These are phyloP conservation scores for Backusella australiensis DNA, from an alignment of 192 early-diverging fungal genomes.

Conservation along the genomic window DNA sequence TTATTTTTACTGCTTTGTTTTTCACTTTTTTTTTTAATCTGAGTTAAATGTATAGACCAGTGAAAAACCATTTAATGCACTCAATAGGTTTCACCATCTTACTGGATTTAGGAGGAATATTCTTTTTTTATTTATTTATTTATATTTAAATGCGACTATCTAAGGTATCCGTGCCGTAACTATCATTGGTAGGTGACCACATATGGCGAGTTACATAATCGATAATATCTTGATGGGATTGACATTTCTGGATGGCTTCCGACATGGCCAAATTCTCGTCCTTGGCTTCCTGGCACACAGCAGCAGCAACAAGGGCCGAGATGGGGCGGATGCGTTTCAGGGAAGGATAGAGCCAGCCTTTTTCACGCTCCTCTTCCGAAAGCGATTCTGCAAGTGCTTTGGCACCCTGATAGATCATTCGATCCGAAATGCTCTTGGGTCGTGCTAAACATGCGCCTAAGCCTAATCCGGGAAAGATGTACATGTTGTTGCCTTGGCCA, in stretches of 20 bases:
- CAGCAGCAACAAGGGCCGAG: slow-evolving; percentile 78
- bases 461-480: slow-evolving; percentile 95
- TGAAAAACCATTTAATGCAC: neutral
- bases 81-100: neutral
- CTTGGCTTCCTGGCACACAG: slow-evolving; percentile 56
- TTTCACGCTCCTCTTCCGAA: slow-evolving; percentile 61
- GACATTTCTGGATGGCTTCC: neutral
- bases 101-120: neutral
- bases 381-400: slow-evolving; percentile 78
- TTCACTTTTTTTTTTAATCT: neutral
- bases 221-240: slow-evolving; percentile 14
- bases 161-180: slow-evolving; percentile 19
- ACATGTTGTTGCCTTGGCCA: slow-evolving; percentile 96
- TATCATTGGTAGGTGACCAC: slow-evolving; percentile 31
- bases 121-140: slow-evolving; percentile 3
- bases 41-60: neutral
- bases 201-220: slow-evolving; percentile 25
- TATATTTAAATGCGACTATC: slow-evolving; percentile 2
- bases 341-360: slow-evolving; percentile 82
- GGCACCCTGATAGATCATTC: slow-evolving; percentile 80
- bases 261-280: slow-evolving; percentile 18
- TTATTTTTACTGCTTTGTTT: neutral
- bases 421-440: slow-evolving; percentile 72
- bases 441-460: slow-evolving; percentile 80
- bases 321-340: slow-evolving; percentile 86